These are phyloP conservation scores for Pyrenochaeta sp. DNA, from an alignment of 2,329 filamentous ascomycete genomes.

Conservation along the genomic window DNA sequence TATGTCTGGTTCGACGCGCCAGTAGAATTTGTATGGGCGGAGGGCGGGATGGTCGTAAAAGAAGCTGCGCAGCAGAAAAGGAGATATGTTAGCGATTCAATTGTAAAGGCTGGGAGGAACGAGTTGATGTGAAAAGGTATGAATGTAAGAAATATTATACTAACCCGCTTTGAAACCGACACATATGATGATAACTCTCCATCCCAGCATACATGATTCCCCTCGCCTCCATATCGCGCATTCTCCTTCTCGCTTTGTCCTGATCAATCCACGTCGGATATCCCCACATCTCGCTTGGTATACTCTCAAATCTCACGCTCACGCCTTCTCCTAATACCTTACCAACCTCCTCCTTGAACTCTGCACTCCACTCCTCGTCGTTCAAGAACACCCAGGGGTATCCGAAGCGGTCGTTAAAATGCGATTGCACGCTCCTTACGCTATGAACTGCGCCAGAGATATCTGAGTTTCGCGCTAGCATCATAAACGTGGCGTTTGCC, in stretches of 20 bases:
- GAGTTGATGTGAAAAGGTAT: background rate
- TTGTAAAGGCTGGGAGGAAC: background rate
- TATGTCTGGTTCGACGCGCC: constrained; percentile 95
- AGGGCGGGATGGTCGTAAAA: constrained; percentile 95
- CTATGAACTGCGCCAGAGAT: constrained; percentile 79
- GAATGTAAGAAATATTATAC: background rate
- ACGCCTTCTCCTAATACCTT: constrained; percentile 86
- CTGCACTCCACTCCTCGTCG: constrained; percentile 85
- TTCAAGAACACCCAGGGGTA: constrained; percentile 99
- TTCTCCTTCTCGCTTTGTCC: constrained; percentile 65
- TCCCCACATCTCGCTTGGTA: constrained; percentile 88
- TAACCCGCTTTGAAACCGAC: constrained; percentile 77
- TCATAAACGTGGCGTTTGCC: constrained; percentile 88
- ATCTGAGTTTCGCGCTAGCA: constrained; percentile 89
- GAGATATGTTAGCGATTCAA: background rate
- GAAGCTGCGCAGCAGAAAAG: constrained; percentile 52
- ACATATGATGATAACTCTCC: constrained; percentile 96
- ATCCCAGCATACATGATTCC: constrained; percentile 82
- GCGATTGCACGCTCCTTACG: constrained; percentile 70
- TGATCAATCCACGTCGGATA: constrained; percentile 73
- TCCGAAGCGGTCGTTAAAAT: constrained; percentile 97
- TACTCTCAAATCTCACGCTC: constrained; percentile 72
- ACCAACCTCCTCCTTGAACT: constrained; percentile 82
- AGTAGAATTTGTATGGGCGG: constrained; percentile 83
- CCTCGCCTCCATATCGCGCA: constrained; percentile 79